These are phyloP conservation scores for Pontederia crassipes DNA, from an alignment of 176 grass and related monocot genomes.

Conservation along the genomic window DNA sequence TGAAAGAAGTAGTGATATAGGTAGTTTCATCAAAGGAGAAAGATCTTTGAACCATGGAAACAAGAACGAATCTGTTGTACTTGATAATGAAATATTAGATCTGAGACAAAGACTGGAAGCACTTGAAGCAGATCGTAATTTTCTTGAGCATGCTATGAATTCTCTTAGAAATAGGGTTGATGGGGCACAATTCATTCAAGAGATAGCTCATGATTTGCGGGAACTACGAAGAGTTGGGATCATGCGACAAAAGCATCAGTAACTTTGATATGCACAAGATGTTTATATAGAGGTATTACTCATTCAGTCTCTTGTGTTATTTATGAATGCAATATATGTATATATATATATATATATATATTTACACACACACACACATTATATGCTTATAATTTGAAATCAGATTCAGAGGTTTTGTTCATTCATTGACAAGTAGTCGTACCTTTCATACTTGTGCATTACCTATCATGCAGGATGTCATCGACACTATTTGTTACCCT, in stretches of 20 bases:
- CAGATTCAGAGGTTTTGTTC: too few relatives aligned
- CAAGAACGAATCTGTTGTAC: constrained; percentile 23
- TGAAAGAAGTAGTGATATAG: background rate
- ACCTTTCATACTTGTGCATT: too few relatives aligned
- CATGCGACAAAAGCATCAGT: constrained; percentile 28
- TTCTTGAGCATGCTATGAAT: constrained; percentile 70
- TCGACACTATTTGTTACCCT: too few relatives aligned
- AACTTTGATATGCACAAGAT: constrained; percentile 11
- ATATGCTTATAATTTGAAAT: too few relatives aligned
- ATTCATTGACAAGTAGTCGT: too few relatives aligned
- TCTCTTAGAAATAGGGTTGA: constrained; percentile 47
- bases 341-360: too few relatives aligned
- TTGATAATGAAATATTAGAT: constrained; percentile 41
- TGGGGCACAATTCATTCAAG: constrained; percentile 45
- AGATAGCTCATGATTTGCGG: constrained; percentile 48
- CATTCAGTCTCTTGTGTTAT: background rate
- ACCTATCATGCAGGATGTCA: too few relatives aligned
- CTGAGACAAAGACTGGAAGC: constrained; percentile 47
- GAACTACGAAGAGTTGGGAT: constrained; percentile 44
- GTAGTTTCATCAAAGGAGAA: background rate
- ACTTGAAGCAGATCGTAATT: constrained; percentile 58
- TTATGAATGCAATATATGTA: background rate
- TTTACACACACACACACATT: too few relatives aligned
- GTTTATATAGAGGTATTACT: background rate
- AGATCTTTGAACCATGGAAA: background rate